Percentiles rank a stretch among this genome's conserved stretches.
Evolutionary conservation across 371 early-diverging fungal species (phyloP).

Genomic region (Apophysomyces elegans): DNA sequence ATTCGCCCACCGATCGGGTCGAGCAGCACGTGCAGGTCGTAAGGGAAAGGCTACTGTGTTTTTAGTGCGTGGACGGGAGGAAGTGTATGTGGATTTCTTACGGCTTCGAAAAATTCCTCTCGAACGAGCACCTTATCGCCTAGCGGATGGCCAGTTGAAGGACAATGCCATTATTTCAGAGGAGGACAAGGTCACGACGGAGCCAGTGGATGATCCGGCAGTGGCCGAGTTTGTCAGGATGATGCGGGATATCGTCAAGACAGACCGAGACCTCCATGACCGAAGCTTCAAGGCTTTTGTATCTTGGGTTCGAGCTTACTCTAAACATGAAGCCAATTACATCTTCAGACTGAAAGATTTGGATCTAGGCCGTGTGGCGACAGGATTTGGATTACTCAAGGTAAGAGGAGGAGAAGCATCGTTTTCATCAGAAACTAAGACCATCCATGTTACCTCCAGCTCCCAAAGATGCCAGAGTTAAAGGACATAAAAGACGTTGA

Average conservation of each 20-base stretch:
- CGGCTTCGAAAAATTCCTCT: constrained; percentile 88
- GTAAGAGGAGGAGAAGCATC: constrained; percentile 17
- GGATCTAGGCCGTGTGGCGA: constrained; percentile 74
- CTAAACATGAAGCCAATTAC: constrained; percentile 90
- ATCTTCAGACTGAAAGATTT: constrained; percentile 91
- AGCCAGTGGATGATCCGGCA: constrained; percentile 47
- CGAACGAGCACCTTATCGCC: constrained; percentile 49
- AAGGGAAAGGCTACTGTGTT: constrained; percentile 89
- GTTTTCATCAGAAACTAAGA: not conserved
- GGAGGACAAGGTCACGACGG: constrained; percentile 34
- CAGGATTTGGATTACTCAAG: constrained; percentile 77
- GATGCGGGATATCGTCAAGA: constrained; percentile 56
- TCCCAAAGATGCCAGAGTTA: constrained; percentile 95
- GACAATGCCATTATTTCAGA: constrained; percentile 24
- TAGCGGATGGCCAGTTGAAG: constrained; percentile 22
- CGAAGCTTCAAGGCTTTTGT: constrained; percentile 87
- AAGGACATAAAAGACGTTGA: constrained; percentile 57
- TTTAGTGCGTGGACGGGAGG: constrained; percentile 81
- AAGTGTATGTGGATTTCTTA: constrained; percentile 87
- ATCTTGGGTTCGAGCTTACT: constrained; percentile 86
- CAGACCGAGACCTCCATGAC: constrained; percentile 79
- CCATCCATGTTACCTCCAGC: constrained; percentile 17
- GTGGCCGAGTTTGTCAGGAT: constrained; percentile 54
- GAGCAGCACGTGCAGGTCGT: constrained; percentile 94
- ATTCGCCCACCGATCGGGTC: constrained; percentile 98